These are phyloP conservation scores for Fusarium lateritium DNA, from an alignment of 2,329 filamentous ascomycete species.

Conservation along the genomic window DNA sequence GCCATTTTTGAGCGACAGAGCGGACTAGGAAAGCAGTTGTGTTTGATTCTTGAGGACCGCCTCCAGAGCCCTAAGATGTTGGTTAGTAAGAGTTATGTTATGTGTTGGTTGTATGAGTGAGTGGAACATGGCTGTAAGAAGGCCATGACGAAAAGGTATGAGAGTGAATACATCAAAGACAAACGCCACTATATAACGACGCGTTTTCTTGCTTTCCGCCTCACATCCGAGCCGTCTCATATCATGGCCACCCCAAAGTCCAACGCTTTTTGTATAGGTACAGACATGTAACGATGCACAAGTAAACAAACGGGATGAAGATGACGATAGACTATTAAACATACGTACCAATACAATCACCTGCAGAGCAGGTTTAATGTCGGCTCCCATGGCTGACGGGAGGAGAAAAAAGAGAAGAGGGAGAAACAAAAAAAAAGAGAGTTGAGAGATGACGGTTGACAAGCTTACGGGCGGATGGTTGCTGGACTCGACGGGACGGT, in stretches of 20 bases:
- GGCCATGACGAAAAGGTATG: neutral
- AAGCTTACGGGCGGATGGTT: constrained; percentile 3
- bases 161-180: constrained; percentile 1
- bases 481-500: constrained; percentile 2
- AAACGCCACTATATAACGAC: constrained; percentile 26
- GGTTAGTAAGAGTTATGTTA: constrained; percentile 29
- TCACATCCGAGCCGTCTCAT: constrained; percentile 15
- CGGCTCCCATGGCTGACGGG: constrained; percentile 42
- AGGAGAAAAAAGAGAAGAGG: constrained; percentile 15
- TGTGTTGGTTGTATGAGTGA: neutral
- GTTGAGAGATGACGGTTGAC: constrained; percentile 26
- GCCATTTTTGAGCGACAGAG: constrained; percentile 84
- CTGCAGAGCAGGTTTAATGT: constrained; percentile 71
- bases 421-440: constrained; percentile 5
- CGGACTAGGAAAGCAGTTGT: constrained; percentile 91
- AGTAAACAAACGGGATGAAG: constrained; percentile 26
- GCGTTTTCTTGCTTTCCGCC: constrained; percentile 6
- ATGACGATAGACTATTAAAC: constrained; percentile 4
- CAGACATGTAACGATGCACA: constrained; percentile 14
- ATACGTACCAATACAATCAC: constrained; percentile 80
- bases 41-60: constrained; percentile 91
- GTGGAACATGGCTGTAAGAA: constrained; percentile 22
- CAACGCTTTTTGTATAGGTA: neutral
- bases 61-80: constrained; percentile 80
- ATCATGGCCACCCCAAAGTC: neutral